Percentiles rank a stretch among this genome's conserved stretches.
Evolutionary conservation across 768 basidiomycete species (phyloP).

Genomic region (Suillus clintonianus): DNA sequence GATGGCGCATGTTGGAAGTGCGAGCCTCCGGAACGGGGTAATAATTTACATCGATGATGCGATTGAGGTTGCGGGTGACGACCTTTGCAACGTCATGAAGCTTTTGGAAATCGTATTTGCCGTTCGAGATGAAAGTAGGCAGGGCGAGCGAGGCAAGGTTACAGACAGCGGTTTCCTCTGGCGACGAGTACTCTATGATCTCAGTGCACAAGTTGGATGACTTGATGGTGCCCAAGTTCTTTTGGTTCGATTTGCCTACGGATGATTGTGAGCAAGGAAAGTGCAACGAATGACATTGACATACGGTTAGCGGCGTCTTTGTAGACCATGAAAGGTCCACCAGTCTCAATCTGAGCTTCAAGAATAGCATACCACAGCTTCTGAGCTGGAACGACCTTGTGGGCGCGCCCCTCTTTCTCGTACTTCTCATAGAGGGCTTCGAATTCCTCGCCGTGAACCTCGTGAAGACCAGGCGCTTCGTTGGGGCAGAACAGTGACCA

Average conservation of each 20-base stretch:
- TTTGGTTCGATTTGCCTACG: slow-evolving; percentile 94
- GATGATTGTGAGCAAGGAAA: neutral
- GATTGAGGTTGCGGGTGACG: slow-evolving; percentile 90
- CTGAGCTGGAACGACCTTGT: slow-evolving; percentile 87
- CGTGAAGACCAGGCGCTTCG: slow-evolving; percentile 87
- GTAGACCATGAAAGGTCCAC: slow-evolving; percentile 99
- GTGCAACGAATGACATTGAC: slow-evolving; percentile 26
- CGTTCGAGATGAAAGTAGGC: slow-evolving; percentile 84
- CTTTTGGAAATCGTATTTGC: slow-evolving; percentile 90
- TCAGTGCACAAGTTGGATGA: slow-evolving; percentile 99
- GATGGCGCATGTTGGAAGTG: slow-evolving; percentile 93
- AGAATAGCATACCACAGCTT: slow-evolving; percentile 98
- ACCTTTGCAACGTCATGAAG: slow-evolving; percentile 94
- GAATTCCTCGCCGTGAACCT: slow-evolving; percentile 89
- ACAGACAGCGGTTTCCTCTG: slow-evolving; percentile 97
- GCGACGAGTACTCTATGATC: slow-evolving; percentile 97
- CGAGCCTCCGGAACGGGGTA: slow-evolving; percentile 93
- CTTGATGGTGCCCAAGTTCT: slow-evolving; percentile 98
- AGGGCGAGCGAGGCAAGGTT: slow-evolving; percentile 97
- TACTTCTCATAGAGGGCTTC: slow-evolving; percentile 84
- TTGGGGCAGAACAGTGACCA: slow-evolving; percentile 99
- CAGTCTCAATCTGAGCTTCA: slow-evolving; percentile 97
- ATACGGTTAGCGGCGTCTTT: slow-evolving; percentile 93
- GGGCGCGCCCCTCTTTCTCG: slow-evolving; percentile 86
- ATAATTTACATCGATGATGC: slow-evolving; percentile 93